These are phyloP conservation scores for Geotrichum siamense DNA, from an alignment of 1,139 yeast genomes.

Conservation along the genomic window DNA sequence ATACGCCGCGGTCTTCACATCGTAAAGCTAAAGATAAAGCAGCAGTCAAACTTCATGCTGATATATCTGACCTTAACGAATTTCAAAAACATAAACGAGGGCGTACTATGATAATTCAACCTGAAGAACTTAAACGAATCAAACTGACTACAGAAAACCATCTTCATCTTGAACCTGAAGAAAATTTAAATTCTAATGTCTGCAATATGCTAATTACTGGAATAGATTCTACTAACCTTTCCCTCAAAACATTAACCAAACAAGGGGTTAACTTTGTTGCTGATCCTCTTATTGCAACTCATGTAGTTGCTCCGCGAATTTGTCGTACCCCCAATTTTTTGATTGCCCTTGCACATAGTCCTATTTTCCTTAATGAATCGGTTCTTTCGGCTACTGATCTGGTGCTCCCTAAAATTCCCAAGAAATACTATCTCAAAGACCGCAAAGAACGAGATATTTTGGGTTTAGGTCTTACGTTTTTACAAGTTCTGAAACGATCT, in stretches of 20 bases:
- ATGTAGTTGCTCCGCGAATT: constrained; percentile 62
- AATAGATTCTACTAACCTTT: constrained; percentile 2
- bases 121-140: constrained; percentile 7
- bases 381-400: not conserved
- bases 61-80: constrained; percentile 58
- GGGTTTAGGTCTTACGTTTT: constrained; percentile 1
- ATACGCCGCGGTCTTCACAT: constrained; percentile 9
- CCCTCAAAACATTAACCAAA: constrained; percentile 3
- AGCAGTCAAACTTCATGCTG: constrained; percentile 55
- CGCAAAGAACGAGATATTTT: constrained; percentile 26
- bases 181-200: not conserved
- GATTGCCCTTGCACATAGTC: constrained; percentile 38
- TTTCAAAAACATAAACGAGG: constrained; percentile 41
- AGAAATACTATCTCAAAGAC: constrained; percentile 24
- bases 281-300: constrained; percentile 30
- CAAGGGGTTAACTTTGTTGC: constrained; percentile 32
- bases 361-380: constrained; percentile 32
- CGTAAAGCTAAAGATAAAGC: constrained; percentile 63
- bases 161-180: not conserved
- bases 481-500: constrained; percentile 5
- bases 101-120: constrained; percentile 16
- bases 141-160: not conserved
- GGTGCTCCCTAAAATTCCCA: constrained; percentile 8
- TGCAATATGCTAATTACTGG: constrained; percentile 35
- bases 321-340: constrained; percentile 82